A percentile compares a stretch with the other conserved stretches of the same genome.
phyloP scores from a whole-genome alignment of 495 filamentous ascomycete species.

The Xylaria grammica region DNA sequence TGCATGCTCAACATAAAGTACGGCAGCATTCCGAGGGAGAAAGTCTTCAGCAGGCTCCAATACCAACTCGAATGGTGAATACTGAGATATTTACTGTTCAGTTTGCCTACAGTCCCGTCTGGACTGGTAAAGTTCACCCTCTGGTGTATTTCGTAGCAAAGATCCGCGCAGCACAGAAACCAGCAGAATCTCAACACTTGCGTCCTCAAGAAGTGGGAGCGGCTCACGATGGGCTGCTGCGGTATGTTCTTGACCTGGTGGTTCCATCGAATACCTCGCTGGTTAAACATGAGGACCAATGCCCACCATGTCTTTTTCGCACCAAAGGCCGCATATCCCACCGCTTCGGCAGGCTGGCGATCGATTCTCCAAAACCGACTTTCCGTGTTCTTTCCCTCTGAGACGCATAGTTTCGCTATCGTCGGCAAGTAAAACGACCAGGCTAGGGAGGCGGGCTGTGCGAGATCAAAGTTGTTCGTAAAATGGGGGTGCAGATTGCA shows the following conservation, averaged over 20 bases:
- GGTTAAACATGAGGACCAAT: slow-evolving; percentile 1
- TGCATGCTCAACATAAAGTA: slow-evolving; percentile 2
- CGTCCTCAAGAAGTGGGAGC: background rate
- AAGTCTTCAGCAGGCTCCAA: slow-evolving; percentile 1
- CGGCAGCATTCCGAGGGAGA: background rate
- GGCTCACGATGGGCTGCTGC: slow-evolving; percentile 1
- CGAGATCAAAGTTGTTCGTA: slow-evolving; percentile 2
- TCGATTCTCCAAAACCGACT: background rate
- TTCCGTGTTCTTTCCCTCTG: background rate
- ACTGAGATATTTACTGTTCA: slow-evolving; percentile 2
- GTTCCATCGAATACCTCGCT: background rate
- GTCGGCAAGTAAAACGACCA: background rate
- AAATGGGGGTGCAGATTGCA: background rate
- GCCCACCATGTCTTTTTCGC: background rate
- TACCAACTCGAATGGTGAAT: background rate
- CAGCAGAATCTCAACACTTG: slow-evolving; percentile 1
- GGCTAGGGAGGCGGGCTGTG: background rate
- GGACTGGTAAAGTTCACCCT: slow-evolving; percentile 1
- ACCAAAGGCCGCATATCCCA: no score
- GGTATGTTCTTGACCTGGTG: slow-evolving; percentile 1
- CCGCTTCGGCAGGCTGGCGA: background rate
- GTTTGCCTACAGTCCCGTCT: background rate
- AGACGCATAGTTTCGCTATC: slow-evolving; percentile 2
- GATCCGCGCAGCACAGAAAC: slow-evolving; percentile 1
- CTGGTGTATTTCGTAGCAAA: slow-evolving; percentile 1